Conservation (phyloP, 2,329 filamentous ascomycete species). For the Drechslerella dactyloides region DNA sequence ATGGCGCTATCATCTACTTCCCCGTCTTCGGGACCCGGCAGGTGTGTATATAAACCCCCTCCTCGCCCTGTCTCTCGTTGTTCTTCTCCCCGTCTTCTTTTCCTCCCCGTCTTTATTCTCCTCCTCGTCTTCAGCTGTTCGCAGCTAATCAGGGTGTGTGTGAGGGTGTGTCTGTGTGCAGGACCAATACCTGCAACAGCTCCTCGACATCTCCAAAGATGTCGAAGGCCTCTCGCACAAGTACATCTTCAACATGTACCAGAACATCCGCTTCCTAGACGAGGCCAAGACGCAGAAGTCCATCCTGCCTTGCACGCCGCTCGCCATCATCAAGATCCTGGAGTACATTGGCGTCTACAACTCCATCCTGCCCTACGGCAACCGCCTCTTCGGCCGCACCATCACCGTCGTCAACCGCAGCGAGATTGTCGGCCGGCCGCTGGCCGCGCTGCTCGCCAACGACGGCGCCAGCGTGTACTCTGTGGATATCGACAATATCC, state of each 20-base stretch:
- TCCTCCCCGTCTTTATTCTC: not conserved
- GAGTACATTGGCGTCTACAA: constrained; percentile 98
- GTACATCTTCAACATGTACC: constrained; percentile 99
- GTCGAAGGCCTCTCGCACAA: constrained; percentile 93
- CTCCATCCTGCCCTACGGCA: constrained; percentile 87
- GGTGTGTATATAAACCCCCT: constrained; percentile 23
- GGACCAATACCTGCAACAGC: constrained; percentile 95
- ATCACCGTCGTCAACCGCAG: constrained; percentile 96
- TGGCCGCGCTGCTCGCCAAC: constrained; percentile 92
- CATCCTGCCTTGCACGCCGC: constrained; percentile 90
- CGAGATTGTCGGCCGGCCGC: constrained; percentile 90
- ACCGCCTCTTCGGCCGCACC: constrained; percentile 88
- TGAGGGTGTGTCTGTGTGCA: constrained; percentile 57
- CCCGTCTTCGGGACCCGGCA: constrained; percentile 78
- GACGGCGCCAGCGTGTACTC: constrained; percentile 95
- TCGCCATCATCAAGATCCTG: constrained; percentile 95
- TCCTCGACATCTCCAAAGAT: constrained; percentile 87
- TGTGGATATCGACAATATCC: constrained; percentile 88
- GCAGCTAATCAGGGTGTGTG: not conserved
- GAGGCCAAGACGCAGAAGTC: constrained; percentile 81
- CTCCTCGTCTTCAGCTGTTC: not conserved
- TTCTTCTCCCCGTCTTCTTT: too few species aligned
- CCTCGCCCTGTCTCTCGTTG: not conserved
- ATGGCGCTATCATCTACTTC: constrained; percentile 91
- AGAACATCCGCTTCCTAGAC: constrained; percentile 95